A percentile compares a stretch with the other conserved stretches of the same genome.
Evolutionary conservation across 371 early-diverging fungal genomes (phyloP).

Genomic region (Mucor sp.): DNA sequence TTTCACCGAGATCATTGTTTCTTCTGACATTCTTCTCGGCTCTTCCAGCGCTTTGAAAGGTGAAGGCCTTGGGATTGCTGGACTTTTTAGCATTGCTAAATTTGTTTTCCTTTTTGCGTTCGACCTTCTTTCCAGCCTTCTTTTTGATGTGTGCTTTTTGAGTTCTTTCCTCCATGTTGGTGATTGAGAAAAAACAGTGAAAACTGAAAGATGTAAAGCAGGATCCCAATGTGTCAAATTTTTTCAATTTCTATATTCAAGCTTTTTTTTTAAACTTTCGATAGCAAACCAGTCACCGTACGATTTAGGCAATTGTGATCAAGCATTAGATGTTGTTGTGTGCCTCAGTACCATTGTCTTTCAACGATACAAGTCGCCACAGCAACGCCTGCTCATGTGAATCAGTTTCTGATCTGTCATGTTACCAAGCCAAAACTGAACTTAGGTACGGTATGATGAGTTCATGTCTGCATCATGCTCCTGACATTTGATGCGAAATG

Average conservation of each 20-base stretch:
- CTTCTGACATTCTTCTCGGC: conserved; percentile 82
- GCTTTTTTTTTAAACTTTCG: neutral
- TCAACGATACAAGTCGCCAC: neutral
- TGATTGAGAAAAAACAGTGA: neutral
- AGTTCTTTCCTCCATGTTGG: conserved; percentile 55
- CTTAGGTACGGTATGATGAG: no score
- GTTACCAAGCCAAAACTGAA: no score
- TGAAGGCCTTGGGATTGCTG: conserved; percentile 93
- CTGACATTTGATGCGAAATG: no score
- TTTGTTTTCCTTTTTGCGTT: conserved; percentile 72
- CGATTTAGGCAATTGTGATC: neutral
- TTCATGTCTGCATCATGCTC: no score
- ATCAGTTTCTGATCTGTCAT: no score
- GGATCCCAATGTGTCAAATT: conserved; percentile 8
- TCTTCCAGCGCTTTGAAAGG: conserved; percentile 75
- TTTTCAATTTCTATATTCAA: conserved; percentile 7
- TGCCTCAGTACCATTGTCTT: neutral
- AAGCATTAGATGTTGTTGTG: neutral
- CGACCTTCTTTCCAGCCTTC: conserved; percentile 87
- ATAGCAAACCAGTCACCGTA: neutral
- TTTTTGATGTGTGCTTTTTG: conserved; percentile 85
- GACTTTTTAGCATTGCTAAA: conserved; percentile 69
- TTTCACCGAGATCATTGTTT: conserved; percentile 87
- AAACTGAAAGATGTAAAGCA: neutral
- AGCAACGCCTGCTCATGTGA: neutral